Evolutionary conservation across 2,329 filamentous ascomycete genomes (phyloP), one percentile per base, ranked within the genome.

Genomic region (Lachnellula occidentalis): DNA sequence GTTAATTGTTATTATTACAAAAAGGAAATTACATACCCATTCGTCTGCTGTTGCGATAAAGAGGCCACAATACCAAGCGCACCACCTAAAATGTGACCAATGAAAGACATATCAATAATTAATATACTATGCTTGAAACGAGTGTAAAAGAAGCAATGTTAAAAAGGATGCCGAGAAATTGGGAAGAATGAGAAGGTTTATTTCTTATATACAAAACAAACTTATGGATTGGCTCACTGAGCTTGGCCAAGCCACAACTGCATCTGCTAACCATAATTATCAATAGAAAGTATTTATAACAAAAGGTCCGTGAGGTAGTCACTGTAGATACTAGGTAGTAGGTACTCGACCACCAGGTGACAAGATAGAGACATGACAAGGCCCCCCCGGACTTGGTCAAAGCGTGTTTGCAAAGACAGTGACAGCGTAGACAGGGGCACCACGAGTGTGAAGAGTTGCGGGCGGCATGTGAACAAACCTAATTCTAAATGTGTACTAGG

Each of bases 41-140:
- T 66, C 12, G 64, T 66, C 41, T 63, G 58, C 31, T 58, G 53
- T 39, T 63, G 59, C 21, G 55, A 55, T 45, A 66, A 53, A 21
- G 57, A 45, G 45, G 49, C 47, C 15, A 62, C 31, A 17, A 64
- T 49, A 12, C 53, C 51, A 8, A 61, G 31, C 8, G 56, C 27
- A 8, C 54, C 58, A 12, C 34, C 54, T 36, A 64, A 24, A 6
- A 62, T 52, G 4, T 34, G 41, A 34, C 57, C 51, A 22, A 62
- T 24, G 27, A 60, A 34, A 58, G 55, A 56, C 59, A 61, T 46
- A 55, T 56, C 42, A 51, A 45, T 27, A 43, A 22, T 24, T 19
- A 21, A 31, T 34, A 17, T 22, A 14, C 11, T 5, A 46, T 15
- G 45, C 45, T 2, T 17, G 31, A 37, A 9, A 9, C 48, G 37